Percentiles rank a stretch among this genome's conserved stretches.
Evolutionary conservation across 2,329 filamentous ascomycete species (phyloP).

Genomic region (Hymenoscyphus infarciens): DNA sequence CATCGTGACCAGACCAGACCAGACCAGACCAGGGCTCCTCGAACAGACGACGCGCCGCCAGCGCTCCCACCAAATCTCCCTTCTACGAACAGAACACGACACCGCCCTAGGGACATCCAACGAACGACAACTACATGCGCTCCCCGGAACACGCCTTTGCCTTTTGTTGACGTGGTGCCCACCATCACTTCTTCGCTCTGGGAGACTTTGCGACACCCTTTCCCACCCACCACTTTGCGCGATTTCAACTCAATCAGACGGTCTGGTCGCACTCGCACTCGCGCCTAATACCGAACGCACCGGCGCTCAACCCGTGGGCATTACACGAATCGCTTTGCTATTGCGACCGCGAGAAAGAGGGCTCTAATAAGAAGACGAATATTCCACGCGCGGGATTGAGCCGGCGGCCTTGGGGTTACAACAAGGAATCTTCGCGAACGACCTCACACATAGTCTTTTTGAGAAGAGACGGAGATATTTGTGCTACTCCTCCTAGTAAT

Average conservation of each 20-base stretch:
- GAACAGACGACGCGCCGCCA: slow-evolving; percentile 18
- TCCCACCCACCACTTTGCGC: slow-evolving; percentile 17
- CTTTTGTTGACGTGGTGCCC: slow-evolving; percentile 13
- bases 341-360: background rate
- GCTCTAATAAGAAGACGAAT: background rate
- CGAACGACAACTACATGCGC: slow-evolving; percentile 16
- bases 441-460: background rate
- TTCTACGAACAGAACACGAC: slow-evolving; percentile 5
- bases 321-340: slow-evolving; percentile 14
- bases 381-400: slow-evolving; percentile 22
- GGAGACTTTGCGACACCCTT: slow-evolving; percentile 25
- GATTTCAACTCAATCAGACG: slow-evolving; percentile 24
- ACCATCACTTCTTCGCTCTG: slow-evolving; percentile 18
- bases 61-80: slow-evolving; percentile 4
- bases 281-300: slow-evolving; percentile 3
- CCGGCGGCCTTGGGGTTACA: slow-evolving; percentile 26
- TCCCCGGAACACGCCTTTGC: slow-evolving; percentile 11
- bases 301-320: background rate
- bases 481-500: background rate
- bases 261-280: slow-evolving; percentile 25
- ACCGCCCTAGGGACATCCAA: background rate
- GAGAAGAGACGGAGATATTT: background rate
- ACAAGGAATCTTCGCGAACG: slow-evolving; percentile 8
- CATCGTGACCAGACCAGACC: slow-evolving; percentile 21
- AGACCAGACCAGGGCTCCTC: slow-evolving; percentile 11